Base-by-base conservation (phyloP, 176 grass and related monocot genomes). In the Zizania latifolia region DNA sequence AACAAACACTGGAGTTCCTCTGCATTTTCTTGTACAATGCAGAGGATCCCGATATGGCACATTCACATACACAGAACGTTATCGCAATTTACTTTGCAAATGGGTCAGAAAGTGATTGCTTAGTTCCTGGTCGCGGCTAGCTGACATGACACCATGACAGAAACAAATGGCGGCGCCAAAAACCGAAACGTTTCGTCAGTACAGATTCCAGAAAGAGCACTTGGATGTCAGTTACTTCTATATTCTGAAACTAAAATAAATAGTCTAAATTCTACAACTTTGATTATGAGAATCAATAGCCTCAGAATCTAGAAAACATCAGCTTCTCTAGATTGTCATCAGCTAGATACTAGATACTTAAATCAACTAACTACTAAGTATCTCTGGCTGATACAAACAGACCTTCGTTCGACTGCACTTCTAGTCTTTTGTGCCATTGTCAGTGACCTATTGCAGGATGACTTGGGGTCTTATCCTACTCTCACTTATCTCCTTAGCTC, bases 101-200 rank as follows among this genome's bases (percentile, higher is more conserved):
- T 48, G 24, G 23, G 0, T 58, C 38, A 38, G 38, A 59, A 71
- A 65, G 37, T 85, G 48, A 46, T 37, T 58, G 58, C 65, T 73
- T 30, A 22, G 75, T 10, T 41, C 53, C 62, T 36, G 75, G 54
- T 77, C 35, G 13, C 30, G 27, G 43, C 43, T 35, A 27, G 75
- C 48, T 10, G 50, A 74, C 30, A 56, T 66, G 50, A 73, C 68
- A 73, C 59, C n/a, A 48, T 30, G 9, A 62, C 17, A 64, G 43
- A 17, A 70, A 38, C 64, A 15, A 28, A 68, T 33, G 31, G 62
- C 21, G 35, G 29, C 34, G 3, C 16, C 62, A 57, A 38, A 5
- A 66, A 58, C 51, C 23, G 51, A 74, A 80, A 74, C 48, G 70
- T 74, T 85, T 72, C 40, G 23, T 68, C 68, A 50, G 76, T 74